Conservation (phyloP, 140 eudicot genomes). For the Oenanthe javanica region DNA sequence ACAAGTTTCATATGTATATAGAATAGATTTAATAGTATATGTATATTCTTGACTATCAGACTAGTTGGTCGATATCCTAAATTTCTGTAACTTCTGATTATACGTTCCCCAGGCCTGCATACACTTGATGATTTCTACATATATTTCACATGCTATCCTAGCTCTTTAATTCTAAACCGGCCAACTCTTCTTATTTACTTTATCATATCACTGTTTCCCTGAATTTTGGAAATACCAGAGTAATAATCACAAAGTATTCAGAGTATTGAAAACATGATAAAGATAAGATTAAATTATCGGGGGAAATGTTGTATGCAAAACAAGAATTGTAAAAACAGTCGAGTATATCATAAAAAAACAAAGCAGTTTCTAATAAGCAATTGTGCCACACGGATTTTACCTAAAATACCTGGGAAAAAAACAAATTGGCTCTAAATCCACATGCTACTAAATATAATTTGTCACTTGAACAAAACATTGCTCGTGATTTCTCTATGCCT, state of each 20-base stretch:
- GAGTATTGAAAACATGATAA: not conserved
- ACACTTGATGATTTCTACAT: not conserved
- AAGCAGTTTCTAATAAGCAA: too few species aligned
- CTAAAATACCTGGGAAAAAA: too few species aligned
- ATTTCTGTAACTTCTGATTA: constrained; percentile 4
- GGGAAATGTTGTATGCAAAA: not conserved
- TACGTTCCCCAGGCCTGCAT: not conserved
- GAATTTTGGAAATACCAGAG: not conserved
- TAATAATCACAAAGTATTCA: not conserved
- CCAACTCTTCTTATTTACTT: not conserved
- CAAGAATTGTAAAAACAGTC: not conserved
- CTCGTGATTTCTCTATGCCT: too few species aligned
- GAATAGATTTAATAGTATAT: not conserved
- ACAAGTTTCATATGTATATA: not conserved
- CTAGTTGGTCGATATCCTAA: not conserved
- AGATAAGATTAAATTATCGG: not conserved
- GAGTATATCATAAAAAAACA: too few species aligned
- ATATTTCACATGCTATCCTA: not conserved
- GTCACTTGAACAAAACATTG: too few species aligned
- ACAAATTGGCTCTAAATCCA: too few species aligned
- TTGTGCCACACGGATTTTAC: too few species aligned
- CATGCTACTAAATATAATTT: too few species aligned
- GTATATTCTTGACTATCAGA: not conserved
- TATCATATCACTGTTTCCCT: not conserved
- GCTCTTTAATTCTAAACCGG: not conserved